Evolutionary conservation across 2,329 filamentous ascomycete genomes (phyloP), one percentile per base, ranked within the genome.

Genomic region (Venturia asperata): DNA sequence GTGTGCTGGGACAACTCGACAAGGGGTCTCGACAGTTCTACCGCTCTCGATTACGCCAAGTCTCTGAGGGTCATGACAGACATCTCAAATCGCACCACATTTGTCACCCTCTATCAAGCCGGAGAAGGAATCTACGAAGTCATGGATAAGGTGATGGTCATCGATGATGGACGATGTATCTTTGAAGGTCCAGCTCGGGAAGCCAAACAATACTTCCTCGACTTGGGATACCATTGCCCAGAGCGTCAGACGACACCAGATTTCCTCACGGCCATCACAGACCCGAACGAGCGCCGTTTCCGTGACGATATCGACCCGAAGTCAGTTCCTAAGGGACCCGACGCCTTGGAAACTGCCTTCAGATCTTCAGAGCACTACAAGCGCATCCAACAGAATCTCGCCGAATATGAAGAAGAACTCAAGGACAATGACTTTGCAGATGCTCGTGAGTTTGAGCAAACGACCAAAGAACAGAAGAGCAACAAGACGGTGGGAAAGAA

Each of bases 71-170:
- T 85, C 21, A 78, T 86, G 0, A 86, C 87, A 0, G 85, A 90
- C 68, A 81, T 90, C 68, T 81, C 83, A 1, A 77, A 82, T 17
- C 83, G 83, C 0, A 83, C 87, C 0, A 85, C 86, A 0, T 78
- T 83, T 0, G 85, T 92, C 3, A 86, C 89, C 11, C 83, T 91
- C 10, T 91, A 91, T 67, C 88, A 92, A 71, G 87, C 89, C 7
- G 75, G 75, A 61, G 74, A 78, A 65, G 73, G 72, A 7, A 66
- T 78, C 0, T 77, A 76, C 62, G 68, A 73, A 13, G 30, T 61
- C 17, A 61, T 65, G 55, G 68, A 76, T 0, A 61, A 62, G 27
- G 75, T 77, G 0, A 62, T 78, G 0, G 66, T 78, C 5, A 75
- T 78, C 7, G 73, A 79, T 55, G 75, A 76, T 58, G 77, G 77